These are phyloP conservation scores for Nicotiana otophora DNA, from an alignment of 257 asterid genomes.

Conservation along the genomic window DNA sequence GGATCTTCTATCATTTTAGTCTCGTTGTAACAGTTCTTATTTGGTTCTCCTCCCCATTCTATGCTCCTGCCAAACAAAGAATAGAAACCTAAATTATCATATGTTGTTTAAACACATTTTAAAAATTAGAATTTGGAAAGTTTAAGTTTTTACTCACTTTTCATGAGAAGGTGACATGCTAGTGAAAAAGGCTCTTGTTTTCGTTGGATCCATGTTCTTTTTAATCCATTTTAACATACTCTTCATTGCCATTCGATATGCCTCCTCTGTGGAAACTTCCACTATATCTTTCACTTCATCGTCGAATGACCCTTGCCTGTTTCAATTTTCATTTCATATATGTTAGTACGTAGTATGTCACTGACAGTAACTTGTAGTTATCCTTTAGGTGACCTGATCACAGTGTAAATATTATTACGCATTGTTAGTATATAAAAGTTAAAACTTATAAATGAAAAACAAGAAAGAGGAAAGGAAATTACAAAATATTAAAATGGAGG, in stretches of 20 bases:
- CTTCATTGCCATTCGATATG: conserved; percentile 7
- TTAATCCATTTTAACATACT: conserved; percentile 14
- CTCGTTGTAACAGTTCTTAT: conserved; percentile 1
- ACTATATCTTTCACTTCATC: conserved; percentile 8
- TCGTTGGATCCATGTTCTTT: neutral
- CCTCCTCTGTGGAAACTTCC: conserved; percentile 2
- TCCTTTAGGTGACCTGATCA: neutral
- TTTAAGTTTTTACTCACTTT: neutral
- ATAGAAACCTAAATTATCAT: neutral
- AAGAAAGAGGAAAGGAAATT: neutral
- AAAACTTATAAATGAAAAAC: neutral
- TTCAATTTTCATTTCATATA: neutral
- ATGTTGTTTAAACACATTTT: neutral
- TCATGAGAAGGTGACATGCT: conserved; percentile 12
- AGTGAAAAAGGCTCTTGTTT: conserved; percentile 9
- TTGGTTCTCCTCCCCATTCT: conserved; percentile 1
- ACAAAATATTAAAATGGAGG: conserved; percentile 42
- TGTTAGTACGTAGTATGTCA: too few relatives aligned
- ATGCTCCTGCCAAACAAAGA: neutral
- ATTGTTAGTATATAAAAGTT: too few relatives aligned
- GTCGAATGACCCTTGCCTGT: conserved; percentile 10
- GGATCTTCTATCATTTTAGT: neutral
- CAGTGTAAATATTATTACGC: neutral
- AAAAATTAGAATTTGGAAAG: too few relatives aligned
- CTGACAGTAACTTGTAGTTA: too few relatives aligned